phyloP scores from a whole-genome alignment of 1,284 basidiomycete genomes.

The Ustilago cynodontis region DNA sequence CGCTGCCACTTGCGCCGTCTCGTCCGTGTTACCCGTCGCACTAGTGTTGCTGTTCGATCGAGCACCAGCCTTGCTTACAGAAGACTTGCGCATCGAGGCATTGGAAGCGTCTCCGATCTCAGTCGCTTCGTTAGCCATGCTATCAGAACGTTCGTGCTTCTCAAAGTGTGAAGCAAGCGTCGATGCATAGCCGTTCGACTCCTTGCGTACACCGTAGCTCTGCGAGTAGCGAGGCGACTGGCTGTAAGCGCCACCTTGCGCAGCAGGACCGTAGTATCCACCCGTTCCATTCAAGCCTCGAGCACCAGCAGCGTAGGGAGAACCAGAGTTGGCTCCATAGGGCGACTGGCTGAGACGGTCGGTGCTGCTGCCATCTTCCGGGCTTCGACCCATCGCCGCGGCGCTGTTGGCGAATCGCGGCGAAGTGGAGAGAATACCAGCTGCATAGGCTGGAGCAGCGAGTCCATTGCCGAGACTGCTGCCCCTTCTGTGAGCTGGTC shows the following conservation, averaged over 20 bases:
- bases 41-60: slow-evolving; percentile 46
- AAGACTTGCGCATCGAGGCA: slow-evolving; percentile 30
- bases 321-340: slow-evolving; percentile 37
- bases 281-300: slow-evolving; percentile 35
- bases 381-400: slow-evolving; percentile 17
- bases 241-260: slow-evolving; percentile 44
- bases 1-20: slow-evolving; percentile 65
- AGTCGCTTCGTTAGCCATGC: slow-evolving; percentile 52
- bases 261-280: slow-evolving; percentile 37
- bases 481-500: slow-evolving; percentile 46
- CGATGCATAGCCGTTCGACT: slow-evolving; percentile 36
- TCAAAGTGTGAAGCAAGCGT: slow-evolving; percentile 50
- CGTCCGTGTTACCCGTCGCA: slow-evolving; percentile 50
- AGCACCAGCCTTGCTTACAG: slow-evolving; percentile 18
- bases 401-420: slow-evolving; percentile 40
- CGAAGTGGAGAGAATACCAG: slow-evolving; percentile 50
- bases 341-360: slow-evolving; percentile 45
- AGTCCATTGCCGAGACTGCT: slow-evolving; percentile 58
- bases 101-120: slow-evolving; percentile 34
- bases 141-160: slow-evolving; percentile 53
- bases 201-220: slow-evolving; percentile 39
- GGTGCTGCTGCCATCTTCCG: slow-evolving; percentile 21
- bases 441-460: slow-evolving; percentile 40
- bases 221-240: slow-evolving; percentile 47
- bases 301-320: slow-evolving; percentile 33